Evolutionary conservation across 2,329 filamentous ascomycete species (phyloP).

Genomic region (Rosellinia necatrix): DNA sequence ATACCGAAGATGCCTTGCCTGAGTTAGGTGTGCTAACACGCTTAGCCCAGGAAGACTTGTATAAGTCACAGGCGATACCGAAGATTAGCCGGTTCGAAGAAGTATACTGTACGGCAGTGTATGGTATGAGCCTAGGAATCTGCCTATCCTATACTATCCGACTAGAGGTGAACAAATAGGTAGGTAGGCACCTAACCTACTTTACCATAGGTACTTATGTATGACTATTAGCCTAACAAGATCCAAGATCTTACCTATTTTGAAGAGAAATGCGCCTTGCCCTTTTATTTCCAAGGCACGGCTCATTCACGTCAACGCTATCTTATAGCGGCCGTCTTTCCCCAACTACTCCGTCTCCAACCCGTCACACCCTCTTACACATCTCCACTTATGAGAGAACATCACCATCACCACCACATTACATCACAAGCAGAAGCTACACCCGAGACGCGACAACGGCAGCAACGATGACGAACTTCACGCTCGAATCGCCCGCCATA

Average conservation of each 20-base stretch:
- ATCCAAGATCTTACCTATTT: background rate
- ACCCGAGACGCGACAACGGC: background rate
- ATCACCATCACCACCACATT: too few species aligned
- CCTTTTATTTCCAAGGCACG: background rate
- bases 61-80: background rate
- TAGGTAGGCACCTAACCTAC: too few species aligned
- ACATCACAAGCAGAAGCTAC: background rate
- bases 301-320: background rate
- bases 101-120: background rate
- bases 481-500: slow-evolving; percentile 44
- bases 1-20: too few species aligned
- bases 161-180: too few species aligned
- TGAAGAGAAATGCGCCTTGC: slow-evolving; percentile 4
- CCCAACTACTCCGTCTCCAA: background rate
- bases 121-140: background rate
- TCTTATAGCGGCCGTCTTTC: background rate
- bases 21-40: too few species aligned
- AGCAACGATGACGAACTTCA: slow-evolving; percentile 47
- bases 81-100: background rate
- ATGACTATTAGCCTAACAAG: too few species aligned
- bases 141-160: background rate
- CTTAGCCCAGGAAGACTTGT: too few species aligned
- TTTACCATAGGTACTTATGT: too few species aligned
- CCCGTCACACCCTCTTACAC: background rate
- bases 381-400: background rate